Evolutionary conservation across 495 filamentous ascomycete genomes (phyloP).

Genomic region (Bacidia rubella): DNA sequence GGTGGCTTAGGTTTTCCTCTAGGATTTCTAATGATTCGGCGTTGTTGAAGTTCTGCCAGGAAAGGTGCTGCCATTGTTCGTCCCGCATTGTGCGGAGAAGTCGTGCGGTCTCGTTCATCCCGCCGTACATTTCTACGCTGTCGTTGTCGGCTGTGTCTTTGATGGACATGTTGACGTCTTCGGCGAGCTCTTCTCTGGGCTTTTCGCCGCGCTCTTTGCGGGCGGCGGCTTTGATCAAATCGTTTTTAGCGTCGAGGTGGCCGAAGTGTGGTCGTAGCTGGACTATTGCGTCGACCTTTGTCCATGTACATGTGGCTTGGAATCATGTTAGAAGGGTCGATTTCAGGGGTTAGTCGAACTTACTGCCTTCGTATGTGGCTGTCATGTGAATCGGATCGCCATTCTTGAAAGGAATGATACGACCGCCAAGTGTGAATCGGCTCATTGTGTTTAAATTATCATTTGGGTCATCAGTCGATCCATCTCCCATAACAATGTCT

Average conservation of each 20-base stretch:
- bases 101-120: slow-evolving; percentile 36
- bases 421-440: slow-evolving; percentile 53
- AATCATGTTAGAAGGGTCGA: not conserved
- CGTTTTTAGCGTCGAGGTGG: slow-evolving; percentile 56
- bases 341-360: slow-evolving; percentile 12
- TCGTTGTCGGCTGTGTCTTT: slow-evolving; percentile 48
- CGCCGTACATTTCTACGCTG: slow-evolving; percentile 20
- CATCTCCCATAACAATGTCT: slow-evolving; percentile 27
- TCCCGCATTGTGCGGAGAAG: slow-evolving; percentile 48
- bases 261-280: slow-evolving; percentile 64
- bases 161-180: slow-evolving; percentile 51
- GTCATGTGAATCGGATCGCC: slow-evolving; percentile 58
- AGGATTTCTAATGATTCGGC: slow-evolving; percentile 49
- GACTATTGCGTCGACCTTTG: slow-evolving; percentile 47
- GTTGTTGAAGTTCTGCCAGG: slow-evolving; percentile 56
- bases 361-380: slow-evolving; percentile 53
- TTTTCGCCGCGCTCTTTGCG: slow-evolving; percentile 26
- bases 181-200: slow-evolving; percentile 21
- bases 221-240: slow-evolving; percentile 25
- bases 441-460: slow-evolving; percentile 28
- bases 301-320: slow-evolving; percentile 14
- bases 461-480: slow-evolving; percentile 24
- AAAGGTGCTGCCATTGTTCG: slow-evolving; percentile 50
- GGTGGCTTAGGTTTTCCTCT: slow-evolving; percentile 45
- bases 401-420: slow-evolving; percentile 43